Conservation (phyloP, 169 alveolate genomes). For the Cryptosporidium sp. region DNA sequence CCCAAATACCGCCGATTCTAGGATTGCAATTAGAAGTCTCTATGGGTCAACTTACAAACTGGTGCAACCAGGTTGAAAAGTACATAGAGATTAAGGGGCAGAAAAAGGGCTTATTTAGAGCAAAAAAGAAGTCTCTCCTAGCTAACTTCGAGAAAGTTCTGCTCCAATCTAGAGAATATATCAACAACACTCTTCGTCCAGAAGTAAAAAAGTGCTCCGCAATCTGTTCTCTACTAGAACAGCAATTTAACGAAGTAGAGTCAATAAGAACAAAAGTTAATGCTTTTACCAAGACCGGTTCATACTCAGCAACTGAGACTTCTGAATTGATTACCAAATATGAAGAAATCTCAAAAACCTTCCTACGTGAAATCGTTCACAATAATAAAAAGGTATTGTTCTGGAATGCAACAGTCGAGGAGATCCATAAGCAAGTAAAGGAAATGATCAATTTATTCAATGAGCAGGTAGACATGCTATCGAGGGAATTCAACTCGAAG, state of each 20-base stretch:
- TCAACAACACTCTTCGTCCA: slow-evolving; percentile 51
- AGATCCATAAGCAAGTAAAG: slow-evolving; percentile 44
- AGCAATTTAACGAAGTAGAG: slow-evolving; percentile 61
- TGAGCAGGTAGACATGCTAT: slow-evolving; percentile 32
- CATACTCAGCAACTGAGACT: slow-evolving; percentile 19
- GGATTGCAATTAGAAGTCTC: slow-evolving; percentile 68
- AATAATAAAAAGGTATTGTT: slow-evolving; percentile 37
- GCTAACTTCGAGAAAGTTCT: slow-evolving; percentile 44
- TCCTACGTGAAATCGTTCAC: slow-evolving; percentile 30
- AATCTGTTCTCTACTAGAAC: slow-evolving; percentile 41
- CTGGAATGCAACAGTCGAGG: slow-evolving; percentile 70
- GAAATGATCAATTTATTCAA: slow-evolving; percentile 47
- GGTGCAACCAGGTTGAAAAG: slow-evolving; percentile 72
- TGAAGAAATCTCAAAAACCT: slow-evolving; percentile 55
- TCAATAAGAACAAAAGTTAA: slow-evolving; percentile 45
- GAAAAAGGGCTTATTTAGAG: slow-evolving; percentile 56
- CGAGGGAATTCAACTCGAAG: slow-evolving; percentile 43
- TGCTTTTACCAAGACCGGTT: slow-evolving; percentile 15
- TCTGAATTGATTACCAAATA: slow-evolving; percentile 14
- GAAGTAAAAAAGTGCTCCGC: slow-evolving; percentile 66
- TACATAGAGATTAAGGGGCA: slow-evolving; percentile 49
- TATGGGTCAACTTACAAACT: slow-evolving; percentile 71
- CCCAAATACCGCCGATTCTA: slow-evolving; percentile 63
- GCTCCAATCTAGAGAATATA: slow-evolving; percentile 40
- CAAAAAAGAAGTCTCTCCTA: slow-evolving; percentile 20